A percentile compares a stretch with the other conserved stretches of the same genome.
phyloP scores from a whole-genome alignment of 306 rosid species.

The Rosa multiflora region DNA sequence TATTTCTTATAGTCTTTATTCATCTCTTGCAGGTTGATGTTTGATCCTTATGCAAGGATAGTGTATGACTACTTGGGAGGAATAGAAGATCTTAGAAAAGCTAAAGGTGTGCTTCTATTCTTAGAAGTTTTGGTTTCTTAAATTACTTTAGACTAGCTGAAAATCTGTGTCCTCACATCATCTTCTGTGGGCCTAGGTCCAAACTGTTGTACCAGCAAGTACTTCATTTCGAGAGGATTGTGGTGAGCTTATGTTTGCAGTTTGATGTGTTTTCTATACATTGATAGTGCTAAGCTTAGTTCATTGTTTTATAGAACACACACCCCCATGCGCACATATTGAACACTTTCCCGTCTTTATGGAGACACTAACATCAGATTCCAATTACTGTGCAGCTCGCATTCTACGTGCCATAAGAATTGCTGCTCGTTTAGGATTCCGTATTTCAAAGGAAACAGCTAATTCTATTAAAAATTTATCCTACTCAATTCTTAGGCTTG shows the following conservation, averaged over 20 bases:
- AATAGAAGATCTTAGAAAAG: constrained; percentile 61
- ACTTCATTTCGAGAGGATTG: constrained; percentile 83
- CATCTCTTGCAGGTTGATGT: constrained; percentile 69
- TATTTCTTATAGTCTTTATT: not conserved
- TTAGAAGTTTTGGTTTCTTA: constrained; percentile 35
- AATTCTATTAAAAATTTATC: constrained; percentile 50
- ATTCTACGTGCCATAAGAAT: constrained; percentile 83
- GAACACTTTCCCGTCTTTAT: constrained; percentile 6
- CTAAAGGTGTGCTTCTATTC: constrained; percentile 67
- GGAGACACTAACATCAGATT: constrained; percentile 17
- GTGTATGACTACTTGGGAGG: constrained; percentile 90
- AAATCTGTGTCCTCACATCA: constrained; percentile 25
- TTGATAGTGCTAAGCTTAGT: not conserved
- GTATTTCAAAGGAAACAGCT: constrained; percentile 76
- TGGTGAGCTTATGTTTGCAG: constrained; percentile 51
- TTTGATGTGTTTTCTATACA: constrained; percentile 12
- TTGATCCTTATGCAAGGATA: constrained; percentile 63
- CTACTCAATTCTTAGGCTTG: constrained; percentile 56
- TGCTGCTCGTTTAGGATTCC: constrained; percentile 86
- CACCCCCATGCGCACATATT: not conserved
- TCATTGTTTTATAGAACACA: not conserved
- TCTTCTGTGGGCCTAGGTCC: constrained; percentile 64
- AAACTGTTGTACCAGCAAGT: constrained; percentile 66
- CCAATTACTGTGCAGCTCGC: constrained; percentile 62
- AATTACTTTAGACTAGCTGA: constrained; percentile 25